phyloP scores from a whole-genome alignment of 805 yeast species.

The Sungouiozyma intestinalis region DNA sequence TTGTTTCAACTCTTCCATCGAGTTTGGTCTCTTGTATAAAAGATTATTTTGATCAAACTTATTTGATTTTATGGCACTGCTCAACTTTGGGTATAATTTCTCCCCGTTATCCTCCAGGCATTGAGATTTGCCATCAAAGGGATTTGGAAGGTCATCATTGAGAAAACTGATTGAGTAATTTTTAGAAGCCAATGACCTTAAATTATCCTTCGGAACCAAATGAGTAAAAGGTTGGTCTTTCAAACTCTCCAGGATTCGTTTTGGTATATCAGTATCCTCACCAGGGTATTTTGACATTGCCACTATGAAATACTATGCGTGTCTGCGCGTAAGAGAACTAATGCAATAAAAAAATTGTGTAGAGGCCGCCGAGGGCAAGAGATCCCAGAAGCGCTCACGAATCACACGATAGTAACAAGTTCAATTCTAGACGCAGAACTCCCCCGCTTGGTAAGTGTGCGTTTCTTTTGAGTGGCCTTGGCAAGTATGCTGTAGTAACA shows the following conservation, averaged over 20 bases:
- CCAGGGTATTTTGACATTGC: constrained; percentile 26
- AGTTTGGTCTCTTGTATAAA: constrained; percentile 14
- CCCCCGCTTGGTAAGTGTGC: too few relatives aligned
- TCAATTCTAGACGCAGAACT: too few relatives aligned
- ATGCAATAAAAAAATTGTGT: too few relatives aligned
- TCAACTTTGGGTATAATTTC: background rate
- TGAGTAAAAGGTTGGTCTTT: constrained; percentile 18
- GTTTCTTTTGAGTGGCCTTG: too few relatives aligned
- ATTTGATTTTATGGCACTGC: background rate
- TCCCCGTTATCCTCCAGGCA: background rate
- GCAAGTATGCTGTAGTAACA: too few relatives aligned
- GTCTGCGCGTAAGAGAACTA: background rate
- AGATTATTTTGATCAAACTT: constrained; percentile 2
- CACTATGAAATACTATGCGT: constrained; percentile 11
- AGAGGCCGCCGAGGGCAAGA: too few relatives aligned
- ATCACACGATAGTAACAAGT: too few relatives aligned
- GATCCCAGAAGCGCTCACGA: too few relatives aligned
- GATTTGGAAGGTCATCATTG: background rate
- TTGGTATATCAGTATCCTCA: constrained; percentile 19
- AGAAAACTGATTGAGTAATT: background rate
- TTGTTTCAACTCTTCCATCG: constrained; percentile 1
- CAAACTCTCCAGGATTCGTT: constrained; percentile 19
- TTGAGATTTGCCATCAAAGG: background rate
- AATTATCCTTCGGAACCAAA: constrained; percentile 22
- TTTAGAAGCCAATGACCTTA: constrained; percentile 7